These are phyloP conservation scores for Teunomyces kruisii DNA, from an alignment of 805 yeast genomes.

Conservation along the genomic window DNA sequence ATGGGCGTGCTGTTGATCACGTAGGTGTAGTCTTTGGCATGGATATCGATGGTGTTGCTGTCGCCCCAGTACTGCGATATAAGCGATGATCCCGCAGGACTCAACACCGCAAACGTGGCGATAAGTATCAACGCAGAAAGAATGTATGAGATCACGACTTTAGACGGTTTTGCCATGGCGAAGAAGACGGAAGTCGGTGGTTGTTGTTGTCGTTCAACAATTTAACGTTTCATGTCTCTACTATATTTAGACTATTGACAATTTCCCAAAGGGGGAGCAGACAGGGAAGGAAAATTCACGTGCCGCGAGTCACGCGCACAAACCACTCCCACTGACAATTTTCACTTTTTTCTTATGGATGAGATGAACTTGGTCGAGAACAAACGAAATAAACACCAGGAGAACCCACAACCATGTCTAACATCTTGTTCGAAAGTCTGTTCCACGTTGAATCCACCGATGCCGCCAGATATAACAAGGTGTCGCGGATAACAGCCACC, in stretches of 20 bases:
- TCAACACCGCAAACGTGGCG: background rate
- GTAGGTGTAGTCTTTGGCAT: background rate
- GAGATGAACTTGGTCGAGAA: slow-evolving; percentile 1
- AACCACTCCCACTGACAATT: background rate
- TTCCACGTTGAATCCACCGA: slow-evolving; percentile 84
- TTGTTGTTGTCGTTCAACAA: too few relatives aligned
- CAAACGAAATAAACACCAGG: background rate
- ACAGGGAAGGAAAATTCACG: background rate
- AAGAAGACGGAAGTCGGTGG: background rate
- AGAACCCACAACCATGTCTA: slow-evolving; percentile 42
- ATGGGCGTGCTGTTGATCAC: background rate
- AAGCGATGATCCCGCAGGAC: background rate
- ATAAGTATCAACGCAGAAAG: background rate
- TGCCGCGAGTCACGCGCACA: background rate
- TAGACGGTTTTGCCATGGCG: background rate
- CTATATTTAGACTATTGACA: slow-evolving; percentile 4
- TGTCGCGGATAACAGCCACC: slow-evolving; percentile 82
- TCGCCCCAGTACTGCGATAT: background rate
- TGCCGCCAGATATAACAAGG: slow-evolving; percentile 87
- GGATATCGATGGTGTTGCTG: background rate
- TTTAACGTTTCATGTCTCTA: background rate
- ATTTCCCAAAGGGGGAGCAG: background rate
- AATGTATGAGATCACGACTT: background rate
- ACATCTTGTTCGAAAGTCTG: slow-evolving; percentile 86
- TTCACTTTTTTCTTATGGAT: slow-evolving; percentile 3